Conservation (phyloP, 2,329 filamentous ascomycete species). For the Lojkania enalia region DNA sequence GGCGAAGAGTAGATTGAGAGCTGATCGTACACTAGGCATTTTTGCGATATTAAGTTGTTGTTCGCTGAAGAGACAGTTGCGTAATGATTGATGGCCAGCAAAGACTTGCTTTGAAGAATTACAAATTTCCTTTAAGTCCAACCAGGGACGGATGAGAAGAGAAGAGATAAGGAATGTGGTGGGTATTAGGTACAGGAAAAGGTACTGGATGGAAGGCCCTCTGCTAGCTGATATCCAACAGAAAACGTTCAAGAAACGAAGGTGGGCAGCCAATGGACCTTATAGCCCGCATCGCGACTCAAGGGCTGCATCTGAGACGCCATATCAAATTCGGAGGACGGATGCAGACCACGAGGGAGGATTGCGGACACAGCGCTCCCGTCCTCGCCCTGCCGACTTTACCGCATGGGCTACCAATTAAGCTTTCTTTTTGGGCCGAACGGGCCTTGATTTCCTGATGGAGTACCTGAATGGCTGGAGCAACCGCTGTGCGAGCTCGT, state of each 20-base stretch:
- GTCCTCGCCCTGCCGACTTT: conserved; percentile 36
- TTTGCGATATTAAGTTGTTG: conserved; percentile 33
- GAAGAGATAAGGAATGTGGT: conserved; percentile 41
- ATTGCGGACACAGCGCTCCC: conserved; percentile 36
- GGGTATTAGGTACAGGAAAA: conserved; percentile 42
- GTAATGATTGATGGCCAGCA: conserved; percentile 39
- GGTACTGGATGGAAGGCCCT: conserved; percentile 31
- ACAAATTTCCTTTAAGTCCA: conserved; percentile 43
- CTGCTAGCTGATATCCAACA: conserved; percentile 42
- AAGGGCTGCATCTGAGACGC: conserved; percentile 41
- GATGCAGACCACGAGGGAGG: conserved; percentile 36
- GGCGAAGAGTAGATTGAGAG: conserved; percentile 40
- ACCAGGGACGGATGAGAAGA: conserved; percentile 45
- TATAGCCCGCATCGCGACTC: conserved; percentile 40
- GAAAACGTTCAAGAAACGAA: conserved; percentile 43
- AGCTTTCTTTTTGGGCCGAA: conserved; percentile 37
- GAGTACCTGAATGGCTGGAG: conserved; percentile 29
- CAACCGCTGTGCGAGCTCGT: conserved; percentile 32
- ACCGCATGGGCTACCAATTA: conserved; percentile 34
- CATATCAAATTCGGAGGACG: conserved; percentile 43
- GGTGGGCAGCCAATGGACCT: conserved; percentile 43
- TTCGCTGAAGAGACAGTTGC: conserved; percentile 19
- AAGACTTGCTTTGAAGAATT: conserved; percentile 45
- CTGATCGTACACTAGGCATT: conserved; percentile 44
- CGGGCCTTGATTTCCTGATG: conserved; percentile 33